Evolutionary conservation across 1,284 basidiomycete genomes (phyloP), one percentile per base, ranked within the genome.

Genomic region (Macrocystidia cucumis): DNA sequence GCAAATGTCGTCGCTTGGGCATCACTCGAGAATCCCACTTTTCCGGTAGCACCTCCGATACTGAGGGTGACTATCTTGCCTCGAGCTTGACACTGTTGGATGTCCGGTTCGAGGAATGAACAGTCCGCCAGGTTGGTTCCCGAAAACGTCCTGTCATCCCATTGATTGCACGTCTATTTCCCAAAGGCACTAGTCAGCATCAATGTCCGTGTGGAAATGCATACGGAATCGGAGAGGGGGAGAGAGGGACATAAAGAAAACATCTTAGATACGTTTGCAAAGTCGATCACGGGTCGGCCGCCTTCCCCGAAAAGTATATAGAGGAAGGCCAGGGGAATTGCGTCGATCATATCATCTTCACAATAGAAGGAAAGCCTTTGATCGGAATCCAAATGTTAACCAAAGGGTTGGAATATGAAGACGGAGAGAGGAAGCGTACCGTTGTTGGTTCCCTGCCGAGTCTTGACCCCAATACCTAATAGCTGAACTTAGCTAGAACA

Each of bases 41-140:
- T 52, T 7, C 72, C 71, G 1, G 64, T 67, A 7, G 70, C 74
- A 30, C 77, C 77, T 20, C 77, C 77, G 18, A 80, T 55, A 39
- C 70, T 74, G 36, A 80, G 58, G 1, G 75, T 77, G 32, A 80
- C 61, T 17, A 74, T 68, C 52, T 78, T 79, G 28, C 78, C 78
- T 30, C 67, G 70, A 4, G 63, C 55, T 49, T 80, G 76, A 51
- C 76, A 80, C 8, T 60, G 52, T 44, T 70, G 46, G 40, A 79
- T 78, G 40, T 71, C 68, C 5, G 63, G 45, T 3, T 69, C 69
- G 17, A 78, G 51, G 51, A 68, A 68, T 7, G 54, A 49, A 45
- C 77, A 80, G 44, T 78, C 55, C 8, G 69, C 66, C 11, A 79
- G 60, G 32, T 66, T 57, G 22, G 71, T 74, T 18, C 72, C 75